Percentiles rank a stretch among this genome's conserved stretches.
These are phyloP conservation scores for Monosporascus sp. DNA, from an alignment of 2,329 filamentous ascomycete species.

Conservation along the genomic window DNA sequence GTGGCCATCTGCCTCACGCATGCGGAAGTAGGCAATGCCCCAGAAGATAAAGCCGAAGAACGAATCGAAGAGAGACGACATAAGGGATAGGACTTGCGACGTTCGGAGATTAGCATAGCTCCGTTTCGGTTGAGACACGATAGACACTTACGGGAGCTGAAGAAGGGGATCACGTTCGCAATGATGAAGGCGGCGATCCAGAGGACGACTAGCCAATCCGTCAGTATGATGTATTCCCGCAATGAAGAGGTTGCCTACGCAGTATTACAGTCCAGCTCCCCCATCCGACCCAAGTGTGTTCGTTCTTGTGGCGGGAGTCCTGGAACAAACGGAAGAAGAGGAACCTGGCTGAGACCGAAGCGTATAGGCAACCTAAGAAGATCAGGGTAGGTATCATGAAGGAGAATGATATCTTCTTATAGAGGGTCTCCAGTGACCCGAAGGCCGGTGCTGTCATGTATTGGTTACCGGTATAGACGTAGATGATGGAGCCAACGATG, in stretches of 20 bases:
- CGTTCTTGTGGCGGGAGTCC: conserved; percentile 70
- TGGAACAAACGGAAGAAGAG: conserved; percentile 87
- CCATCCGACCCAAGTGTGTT: conserved; percentile 81
- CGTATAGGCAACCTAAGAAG: conserved; percentile 86
- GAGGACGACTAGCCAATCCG: conserved; percentile 41
- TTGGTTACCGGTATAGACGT: conserved; percentile 82
- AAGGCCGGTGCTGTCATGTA: conserved; percentile 88
- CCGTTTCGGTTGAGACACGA: too few species aligned
- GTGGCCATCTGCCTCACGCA: conserved; percentile 62
- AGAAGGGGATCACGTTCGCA: conserved; percentile 90
- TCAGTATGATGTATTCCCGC: conserved; percentile 6
- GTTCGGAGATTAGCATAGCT: too few species aligned
- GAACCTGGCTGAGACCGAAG: conserved; percentile 84
- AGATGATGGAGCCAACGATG: conserved; percentile 73
- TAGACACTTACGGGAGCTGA: conserved; percentile 59
- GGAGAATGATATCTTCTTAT: conserved; percentile 84
- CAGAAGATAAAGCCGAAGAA: conserved; percentile 97
- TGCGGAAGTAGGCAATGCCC: conserved; percentile 74
- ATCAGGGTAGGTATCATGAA: conserved; percentile 96
- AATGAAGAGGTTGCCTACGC: conserved; percentile 30
- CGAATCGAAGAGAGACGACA: conserved; percentile 87
- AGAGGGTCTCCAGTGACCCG: conserved; percentile 71
- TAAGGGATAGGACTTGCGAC: conserved; percentile 57
- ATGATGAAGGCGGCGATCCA: conserved; percentile 93
- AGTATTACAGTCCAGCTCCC: conserved; percentile 70